These are phyloP conservation scores for Talaromyces stipitatus DNA, from an alignment of 495 filamentous ascomycete species.

Conservation along the genomic window DNA sequence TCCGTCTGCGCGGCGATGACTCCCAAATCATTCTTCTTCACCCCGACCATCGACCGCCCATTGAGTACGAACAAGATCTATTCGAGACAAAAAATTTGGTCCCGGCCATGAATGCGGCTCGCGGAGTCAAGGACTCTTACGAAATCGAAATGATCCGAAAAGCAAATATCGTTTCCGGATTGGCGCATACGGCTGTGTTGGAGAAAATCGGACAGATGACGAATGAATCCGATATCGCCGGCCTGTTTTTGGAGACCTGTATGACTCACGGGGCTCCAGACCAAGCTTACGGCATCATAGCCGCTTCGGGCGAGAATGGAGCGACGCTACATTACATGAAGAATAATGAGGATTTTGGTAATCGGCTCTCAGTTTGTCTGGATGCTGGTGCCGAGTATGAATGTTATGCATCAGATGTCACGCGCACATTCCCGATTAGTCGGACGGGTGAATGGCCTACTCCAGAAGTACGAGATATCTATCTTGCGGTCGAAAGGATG, in stretches of 20 bases:
- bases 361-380: slow-evolving; percentile 64
- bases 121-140: slow-evolving; percentile 71
- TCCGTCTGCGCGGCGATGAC: slow-evolving; percentile 45
- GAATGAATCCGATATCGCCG: slow-evolving; percentile 81
- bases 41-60: slow-evolving; percentile 30
- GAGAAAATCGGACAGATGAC: slow-evolving; percentile 46
- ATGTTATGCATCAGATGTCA: slow-evolving; percentile 88
- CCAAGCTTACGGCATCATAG: slow-evolving; percentile 85
- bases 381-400: slow-evolving; percentile 82
- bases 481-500: slow-evolving; percentile 73
- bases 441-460: slow-evolving; percentile 47
- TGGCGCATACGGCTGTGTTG: slow-evolving; percentile 66
- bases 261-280: slow-evolving; percentile 60
- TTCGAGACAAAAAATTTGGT: slow-evolving; percentile 35
- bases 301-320: slow-evolving; percentile 68
- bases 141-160: slow-evolving; percentile 72
- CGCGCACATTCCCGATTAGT: slow-evolving; percentile 70
- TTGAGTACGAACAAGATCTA: slow-evolving; percentile 45
- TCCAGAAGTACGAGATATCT: slow-evolving; percentile 57
- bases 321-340: slow-evolving; percentile 77
- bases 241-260: slow-evolving; percentile 63
- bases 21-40: slow-evolving; percentile 32
- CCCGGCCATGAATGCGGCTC: slow-evolving; percentile 62
- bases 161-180: slow-evolving; percentile 67
- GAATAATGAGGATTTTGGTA: slow-evolving; percentile 64